phyloP scores from a whole-genome alignment of 306 rosid genomes.

The Cucurbita argyrosperma region DNA sequence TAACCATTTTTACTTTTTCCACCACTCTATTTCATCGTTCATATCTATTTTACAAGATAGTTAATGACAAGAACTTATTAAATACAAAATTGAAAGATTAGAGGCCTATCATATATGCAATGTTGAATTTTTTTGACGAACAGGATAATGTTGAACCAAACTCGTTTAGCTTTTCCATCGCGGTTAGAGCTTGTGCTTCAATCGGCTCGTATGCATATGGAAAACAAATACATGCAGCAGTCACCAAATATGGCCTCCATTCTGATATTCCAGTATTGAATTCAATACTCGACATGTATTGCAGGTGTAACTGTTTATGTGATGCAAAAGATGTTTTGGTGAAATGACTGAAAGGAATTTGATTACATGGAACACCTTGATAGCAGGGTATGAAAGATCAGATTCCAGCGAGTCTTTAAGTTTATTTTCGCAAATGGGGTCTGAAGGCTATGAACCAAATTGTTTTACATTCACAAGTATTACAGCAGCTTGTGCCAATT shows the following conservation, averaged over 20 bases:
- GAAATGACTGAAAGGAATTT: slow-evolving; percentile 41
- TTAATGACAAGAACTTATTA: neutral
- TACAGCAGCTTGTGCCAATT: slow-evolving; percentile 49
- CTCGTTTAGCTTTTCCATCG: slow-evolving; percentile 61
- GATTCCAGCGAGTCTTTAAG: slow-evolving; percentile 39
- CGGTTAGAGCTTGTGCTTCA: slow-evolving; percentile 56
- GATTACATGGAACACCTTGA: slow-evolving; percentile 70
- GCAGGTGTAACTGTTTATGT: slow-evolving; percentile 38
- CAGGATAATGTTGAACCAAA: slow-evolving; percentile 58
- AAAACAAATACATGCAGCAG: slow-evolving; percentile 57
- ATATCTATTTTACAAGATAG: neutral
- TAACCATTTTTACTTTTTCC: neutral
- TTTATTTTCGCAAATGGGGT: slow-evolving; percentile 45
- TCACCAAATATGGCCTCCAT: slow-evolving; percentile 40
- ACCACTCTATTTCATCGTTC: neutral
- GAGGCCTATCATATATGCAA: neutral
- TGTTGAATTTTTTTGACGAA: slow-evolving; percentile 16
- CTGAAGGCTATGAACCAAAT: slow-evolving; percentile 40
- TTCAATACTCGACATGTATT: slow-evolving; percentile 65
- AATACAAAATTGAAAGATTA: neutral
- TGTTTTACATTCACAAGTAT: slow-evolving; percentile 54
- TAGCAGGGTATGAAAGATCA: slow-evolving; percentile 47
- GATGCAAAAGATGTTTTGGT: slow-evolving; percentile 47
- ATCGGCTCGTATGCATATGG: slow-evolving; percentile 30
- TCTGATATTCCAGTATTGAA: slow-evolving; percentile 56